Evolutionary conservation across 352 stramenopile species (phyloP), one percentile per base, ranked within the genome.

Genomic region (Phytophthora cajani): DNA sequence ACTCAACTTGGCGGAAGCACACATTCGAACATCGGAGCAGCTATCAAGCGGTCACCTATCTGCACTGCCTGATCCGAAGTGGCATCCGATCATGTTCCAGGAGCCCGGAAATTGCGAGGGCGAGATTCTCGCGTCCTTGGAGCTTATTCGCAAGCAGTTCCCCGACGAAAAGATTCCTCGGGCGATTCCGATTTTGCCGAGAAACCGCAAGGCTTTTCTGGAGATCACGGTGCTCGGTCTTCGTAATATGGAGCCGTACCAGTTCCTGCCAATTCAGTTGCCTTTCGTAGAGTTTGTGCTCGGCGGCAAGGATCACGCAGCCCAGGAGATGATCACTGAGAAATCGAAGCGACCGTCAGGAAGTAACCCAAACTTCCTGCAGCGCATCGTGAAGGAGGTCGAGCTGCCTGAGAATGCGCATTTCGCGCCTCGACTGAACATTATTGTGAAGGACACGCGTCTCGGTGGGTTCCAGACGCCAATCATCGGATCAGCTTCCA

Each of bases 221-320:
- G 90, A 97, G 63, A 87, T 98, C 51, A 94, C 92, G 0, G 82
- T 96, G 2, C 64, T 97, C 16, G 89, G 90, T 27, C 67, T 97
- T 52, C 88, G 92, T 25, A 88, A 92, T 75, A 87, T 98, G 84
- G 78, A 91, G 53, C 90, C 93, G 27, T 98, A 92, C 72, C 83
- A 96, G 54, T 97, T 96, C 68, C 70, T 98, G 54, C 87, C 88
- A 0, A 94, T 98, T 56, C 88, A 97, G 62, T 54, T 97, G 33
- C 89, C 93, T 3, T 96, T 89, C 68, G 57, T 97, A 8, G 88
- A 97, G 58, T 97, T 98, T 49, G 83, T 97, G 40, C 75, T 97
- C 3, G 91, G 89, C 59, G 88, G 90, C 21, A 93, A 95, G 54
- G 79, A 92, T 11, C 84, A 94, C 19, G 82, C 85, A 0, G 77